Conservation (phyloP, 352 stramenopile species). For the Albugo candida region DNA sequence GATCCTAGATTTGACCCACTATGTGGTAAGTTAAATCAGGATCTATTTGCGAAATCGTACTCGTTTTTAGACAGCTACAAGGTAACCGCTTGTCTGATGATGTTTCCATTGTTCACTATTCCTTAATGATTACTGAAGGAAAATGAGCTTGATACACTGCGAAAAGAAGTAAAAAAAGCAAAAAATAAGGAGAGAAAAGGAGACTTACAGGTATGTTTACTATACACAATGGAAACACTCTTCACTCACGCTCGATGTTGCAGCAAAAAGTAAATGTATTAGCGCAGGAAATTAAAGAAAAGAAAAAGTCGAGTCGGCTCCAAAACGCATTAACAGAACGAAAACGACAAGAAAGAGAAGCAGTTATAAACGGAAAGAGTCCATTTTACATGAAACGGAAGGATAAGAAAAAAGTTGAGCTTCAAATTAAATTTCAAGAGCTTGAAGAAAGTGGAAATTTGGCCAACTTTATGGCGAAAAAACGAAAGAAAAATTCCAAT, state of each 20-base stretch:
- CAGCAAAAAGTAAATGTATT: slow-evolving; percentile 50
- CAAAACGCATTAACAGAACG: slow-evolving; percentile 44
- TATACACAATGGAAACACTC: not conserved
- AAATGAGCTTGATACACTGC: slow-evolving; percentile 66
- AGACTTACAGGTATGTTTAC: slow-evolving; percentile 45
- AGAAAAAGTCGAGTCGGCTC: slow-evolving; percentile 59
- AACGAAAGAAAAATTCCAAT: slow-evolving; percentile 84
- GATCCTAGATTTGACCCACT: slow-evolving; percentile 80
- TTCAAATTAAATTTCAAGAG: slow-evolving; percentile 82
- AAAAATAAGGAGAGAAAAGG: slow-evolving; percentile 53
- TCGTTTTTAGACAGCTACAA: slow-evolving; percentile 81
- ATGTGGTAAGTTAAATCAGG: slow-evolving; percentile 72
- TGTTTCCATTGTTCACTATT: not conserved
- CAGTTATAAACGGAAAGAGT: slow-evolving; percentile 78
- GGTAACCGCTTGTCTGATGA: slow-evolving; percentile 6
- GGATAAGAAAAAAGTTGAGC: slow-evolving; percentile 81
- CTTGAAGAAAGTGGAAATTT: slow-evolving; percentile 74
- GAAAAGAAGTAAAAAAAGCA: slow-evolving; percentile 46
- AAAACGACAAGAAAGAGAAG: slow-evolving; percentile 74
- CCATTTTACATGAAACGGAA: slow-evolving; percentile 85
- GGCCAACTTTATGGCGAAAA: slow-evolving; percentile 86
- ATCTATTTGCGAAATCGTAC: slow-evolving; percentile 78
- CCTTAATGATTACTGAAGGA: slow-evolving; percentile 13
- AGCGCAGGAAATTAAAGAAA: slow-evolving; percentile 47
- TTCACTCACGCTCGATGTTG: not conserved